phyloP scores from a whole-genome alignment of 306 rosid species.

The Dryas drummondii region DNA sequence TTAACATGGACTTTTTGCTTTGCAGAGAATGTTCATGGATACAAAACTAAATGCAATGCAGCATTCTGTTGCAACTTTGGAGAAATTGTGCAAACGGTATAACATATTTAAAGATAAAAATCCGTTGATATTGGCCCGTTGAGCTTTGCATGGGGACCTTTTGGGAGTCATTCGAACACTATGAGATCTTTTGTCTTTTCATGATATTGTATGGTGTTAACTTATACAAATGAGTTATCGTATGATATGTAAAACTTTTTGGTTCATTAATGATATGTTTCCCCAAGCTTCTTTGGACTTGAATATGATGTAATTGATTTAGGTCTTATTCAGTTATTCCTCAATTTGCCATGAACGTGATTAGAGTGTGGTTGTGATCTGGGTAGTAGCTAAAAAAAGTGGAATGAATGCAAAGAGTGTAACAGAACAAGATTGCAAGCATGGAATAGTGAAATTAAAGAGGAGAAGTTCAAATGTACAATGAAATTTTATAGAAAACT shows the following conservation, averaged over 20 bases:
- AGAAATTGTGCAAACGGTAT: conserved; percentile 73
- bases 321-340: no score
- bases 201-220: background rate
- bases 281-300: no score
- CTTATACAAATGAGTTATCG: background rate
- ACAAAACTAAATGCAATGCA: conserved; percentile 80
- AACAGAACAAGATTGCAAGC: no score
- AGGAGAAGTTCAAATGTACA: no score
- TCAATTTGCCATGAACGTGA: no score
- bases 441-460: no score
- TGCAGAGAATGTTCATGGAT: conserved; percentile 87
- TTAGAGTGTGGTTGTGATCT: no score
- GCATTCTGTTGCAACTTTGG: conserved; percentile 74
- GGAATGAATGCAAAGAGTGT: no score
- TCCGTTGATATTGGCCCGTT: conserved; percentile 46
- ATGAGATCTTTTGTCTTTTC: background rate
- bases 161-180: background rate
- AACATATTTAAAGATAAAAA: conserved; percentile 42
- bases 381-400: no score
- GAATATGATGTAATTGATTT: no score
- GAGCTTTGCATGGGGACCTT: conserved; percentile 15
- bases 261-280: background rate
- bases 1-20: conserved; percentile 12
- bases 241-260: background rate
- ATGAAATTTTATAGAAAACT: no score